Conservation (phyloP, 352 stramenopile species). For the Elongisporangium prolatum region DNA sequence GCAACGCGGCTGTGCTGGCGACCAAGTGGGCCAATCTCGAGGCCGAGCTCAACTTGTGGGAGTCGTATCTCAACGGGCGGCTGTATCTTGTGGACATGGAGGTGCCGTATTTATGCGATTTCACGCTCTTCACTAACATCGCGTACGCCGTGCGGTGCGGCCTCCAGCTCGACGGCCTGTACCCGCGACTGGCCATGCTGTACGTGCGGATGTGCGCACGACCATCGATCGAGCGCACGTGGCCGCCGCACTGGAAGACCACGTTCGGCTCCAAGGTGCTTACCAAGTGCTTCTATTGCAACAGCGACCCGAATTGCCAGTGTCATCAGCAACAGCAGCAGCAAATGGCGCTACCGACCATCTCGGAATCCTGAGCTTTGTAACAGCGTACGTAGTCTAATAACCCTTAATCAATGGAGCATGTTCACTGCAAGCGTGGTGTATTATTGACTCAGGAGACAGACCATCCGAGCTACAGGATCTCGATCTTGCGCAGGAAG, state of each 20-base stretch:
- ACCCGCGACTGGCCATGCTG: slow-evolving; percentile 71
- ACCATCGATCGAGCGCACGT: slow-evolving; percentile 69
- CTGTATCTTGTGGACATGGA: slow-evolving; percentile 62
- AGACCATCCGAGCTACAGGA: slow-evolving; percentile 23
- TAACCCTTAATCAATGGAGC: background rate
- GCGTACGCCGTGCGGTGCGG: slow-evolving; percentile 83
- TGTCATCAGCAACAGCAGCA: slow-evolving; percentile 16
- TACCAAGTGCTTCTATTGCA: slow-evolving; percentile 72
- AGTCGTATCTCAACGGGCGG: slow-evolving; percentile 59
- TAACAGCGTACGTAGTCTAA: slow-evolving; percentile 16
- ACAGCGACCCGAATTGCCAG: slow-evolving; percentile 16
- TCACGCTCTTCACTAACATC: slow-evolving; percentile 83
- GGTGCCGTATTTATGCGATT: slow-evolving; percentile 69
- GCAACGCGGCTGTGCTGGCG: slow-evolving; percentile 51
- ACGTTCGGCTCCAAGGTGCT: slow-evolving; percentile 75
- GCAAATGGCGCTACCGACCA: slow-evolving; percentile 7
- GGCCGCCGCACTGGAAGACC: slow-evolving; percentile 79
- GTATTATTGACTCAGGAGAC: slow-evolving; percentile 1
- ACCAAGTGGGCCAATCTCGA: slow-evolving; percentile 71
- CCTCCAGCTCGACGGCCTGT: slow-evolving; percentile 75
- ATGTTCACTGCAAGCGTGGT: background rate
- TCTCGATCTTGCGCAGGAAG: slow-evolving; percentile 52
- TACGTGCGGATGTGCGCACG: slow-evolving; percentile 72
- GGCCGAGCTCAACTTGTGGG: slow-evolving; percentile 71
- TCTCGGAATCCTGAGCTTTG: slow-evolving; percentile 8